These are phyloP conservation scores for Trichoderma cornu-damae DNA, from an alignment of 2,329 filamentous ascomycete genomes.

Conservation along the genomic window DNA sequence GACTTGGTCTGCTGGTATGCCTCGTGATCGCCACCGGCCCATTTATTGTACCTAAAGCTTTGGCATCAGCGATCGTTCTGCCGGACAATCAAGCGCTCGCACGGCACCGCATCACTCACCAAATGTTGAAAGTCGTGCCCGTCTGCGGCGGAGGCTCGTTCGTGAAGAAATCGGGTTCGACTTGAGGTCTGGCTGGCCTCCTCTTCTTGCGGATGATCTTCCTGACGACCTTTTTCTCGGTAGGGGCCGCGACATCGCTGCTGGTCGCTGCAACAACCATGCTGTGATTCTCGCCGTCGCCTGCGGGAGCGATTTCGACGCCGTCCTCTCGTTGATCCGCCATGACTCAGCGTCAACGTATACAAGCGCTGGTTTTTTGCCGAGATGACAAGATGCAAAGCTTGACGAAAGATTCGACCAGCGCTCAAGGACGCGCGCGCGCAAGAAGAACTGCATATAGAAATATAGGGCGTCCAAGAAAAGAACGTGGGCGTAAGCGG, in stretches of 20 bases:
- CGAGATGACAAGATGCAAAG: neutral
- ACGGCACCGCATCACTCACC: slow-evolving; percentile 1
- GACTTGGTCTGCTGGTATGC: slow-evolving; percentile 86
- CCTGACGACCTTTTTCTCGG: slow-evolving; percentile 62
- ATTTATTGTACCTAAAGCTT: slow-evolving; percentile 97
- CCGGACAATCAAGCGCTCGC: neutral
- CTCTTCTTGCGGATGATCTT: slow-evolving; percentile 90
- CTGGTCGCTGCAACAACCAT: slow-evolving; percentile 36
- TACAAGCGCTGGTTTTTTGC: neutral
- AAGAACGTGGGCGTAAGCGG: slow-evolving; percentile 22
- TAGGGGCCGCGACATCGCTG: slow-evolving; percentile 43
- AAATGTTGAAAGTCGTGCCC: slow-evolving; percentile 85
- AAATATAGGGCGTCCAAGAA: too few relatives aligned
- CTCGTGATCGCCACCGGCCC: slow-evolving; percentile 91
- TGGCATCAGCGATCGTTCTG: slow-evolving; percentile 1
- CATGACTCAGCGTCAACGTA: slow-evolving; percentile 26
- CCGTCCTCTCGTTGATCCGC: slow-evolving; percentile 29
- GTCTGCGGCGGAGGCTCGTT: slow-evolving; percentile 86
- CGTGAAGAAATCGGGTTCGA: slow-evolving; percentile 77
- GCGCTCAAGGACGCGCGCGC: slow-evolving; percentile 19
- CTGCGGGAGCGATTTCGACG: slow-evolving; percentile 25
- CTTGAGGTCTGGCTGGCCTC: slow-evolving; percentile 81
- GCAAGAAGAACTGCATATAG: slow-evolving; percentile 25
- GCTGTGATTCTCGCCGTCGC: slow-evolving; percentile 27
- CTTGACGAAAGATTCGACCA: neutral